Evolutionary conservation across 768 basidiomycete genomes (phyloP).

Genomic region (Tylopilus balloui): DNA sequence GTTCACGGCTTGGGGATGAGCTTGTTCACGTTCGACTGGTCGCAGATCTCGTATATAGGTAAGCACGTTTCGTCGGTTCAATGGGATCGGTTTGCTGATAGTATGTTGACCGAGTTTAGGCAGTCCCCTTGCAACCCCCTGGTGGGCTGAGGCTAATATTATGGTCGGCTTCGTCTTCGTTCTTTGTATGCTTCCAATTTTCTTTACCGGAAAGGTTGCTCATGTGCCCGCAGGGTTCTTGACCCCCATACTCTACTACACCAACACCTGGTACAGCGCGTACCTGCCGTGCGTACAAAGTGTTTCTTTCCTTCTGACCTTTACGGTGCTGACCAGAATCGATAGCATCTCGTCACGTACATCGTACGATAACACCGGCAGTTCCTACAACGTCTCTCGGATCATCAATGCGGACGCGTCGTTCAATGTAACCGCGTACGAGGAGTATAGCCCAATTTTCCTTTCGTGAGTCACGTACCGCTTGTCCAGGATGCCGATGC

Average conservation of each 20-base stretch:
- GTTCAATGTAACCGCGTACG: constrained; percentile 53
- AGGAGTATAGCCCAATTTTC: constrained; percentile 57
- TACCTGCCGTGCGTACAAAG: constrained; percentile 49
- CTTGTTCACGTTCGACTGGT: constrained; percentile 78
- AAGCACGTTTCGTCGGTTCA: background rate
- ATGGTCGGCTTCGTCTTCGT: constrained; percentile 59
- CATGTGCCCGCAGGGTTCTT: constrained; percentile 47
- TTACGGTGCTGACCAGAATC: background rate
- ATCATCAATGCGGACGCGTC: constrained; percentile 53
- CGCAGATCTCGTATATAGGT: constrained; percentile 47
- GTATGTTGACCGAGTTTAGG: constrained; percentile 4
- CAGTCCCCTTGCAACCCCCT: constrained; percentile 68
- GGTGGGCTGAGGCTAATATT: constrained; percentile 80
- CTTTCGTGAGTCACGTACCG: constrained; percentile 37
- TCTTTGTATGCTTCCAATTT: constrained; percentile 46
- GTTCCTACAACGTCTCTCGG: constrained; percentile 49
- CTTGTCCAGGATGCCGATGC: background rate
- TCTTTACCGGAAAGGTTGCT: constrained; percentile 46
- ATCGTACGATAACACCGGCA: constrained; percentile 64
- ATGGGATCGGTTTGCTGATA: background rate
- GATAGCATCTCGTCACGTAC: constrained; percentile 53
- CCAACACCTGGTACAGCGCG: constrained; percentile 56
- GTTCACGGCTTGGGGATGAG: constrained; percentile 57
- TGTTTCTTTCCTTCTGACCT: background rate
- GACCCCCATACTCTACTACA: constrained; percentile 62